These are phyloP conservation scores for Alternaria alternata DNA, from an alignment of 2,329 filamentous ascomycete species.

Conservation along the genomic window DNA sequence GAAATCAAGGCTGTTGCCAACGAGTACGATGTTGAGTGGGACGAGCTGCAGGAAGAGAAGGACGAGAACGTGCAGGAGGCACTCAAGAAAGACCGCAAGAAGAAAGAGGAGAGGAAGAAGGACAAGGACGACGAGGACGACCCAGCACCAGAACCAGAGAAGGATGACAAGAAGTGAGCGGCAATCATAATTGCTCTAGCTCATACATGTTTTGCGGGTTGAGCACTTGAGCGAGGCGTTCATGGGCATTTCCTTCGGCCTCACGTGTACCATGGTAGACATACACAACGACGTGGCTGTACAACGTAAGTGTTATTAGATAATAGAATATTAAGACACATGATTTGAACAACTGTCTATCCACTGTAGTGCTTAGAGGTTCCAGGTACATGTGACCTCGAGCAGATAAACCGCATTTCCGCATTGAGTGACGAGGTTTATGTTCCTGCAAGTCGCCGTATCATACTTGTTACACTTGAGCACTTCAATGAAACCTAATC, in stretches of 20 bases:
- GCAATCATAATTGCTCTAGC: not conserved
- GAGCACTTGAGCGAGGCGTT: conserved; percentile 18
- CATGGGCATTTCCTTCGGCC: not conserved
- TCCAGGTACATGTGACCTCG: too few relatives aligned
- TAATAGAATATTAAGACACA: not conserved
- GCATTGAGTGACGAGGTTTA: too few relatives aligned
- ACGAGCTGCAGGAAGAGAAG: conserved; percentile 77
- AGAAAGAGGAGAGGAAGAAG: conserved; percentile 46
- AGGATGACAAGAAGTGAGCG: conserved; percentile 8
- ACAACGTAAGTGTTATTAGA: not conserved
- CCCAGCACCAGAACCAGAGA: conserved; percentile 13
- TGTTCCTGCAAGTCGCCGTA: too few relatives aligned
- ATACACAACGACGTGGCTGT: not conserved
- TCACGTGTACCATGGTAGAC: conserved; percentile 3
- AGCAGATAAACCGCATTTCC: too few relatives aligned
- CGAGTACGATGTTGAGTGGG: conserved; percentile 92
- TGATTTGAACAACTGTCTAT: too few relatives aligned
- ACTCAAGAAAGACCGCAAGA: conserved; percentile 58
- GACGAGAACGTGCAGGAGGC: conserved; percentile 66
- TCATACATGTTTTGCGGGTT: conserved; percentile 2
- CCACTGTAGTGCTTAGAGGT: too few relatives aligned
- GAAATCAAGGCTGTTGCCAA: conserved; percentile 83
- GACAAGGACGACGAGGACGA: conserved; percentile 48
- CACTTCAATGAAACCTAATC: too few relatives aligned
- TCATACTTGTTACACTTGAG: too few relatives aligned